Conservation (phyloP, 805 yeast genomes). For the Suhomyces vadensis region DNA sequence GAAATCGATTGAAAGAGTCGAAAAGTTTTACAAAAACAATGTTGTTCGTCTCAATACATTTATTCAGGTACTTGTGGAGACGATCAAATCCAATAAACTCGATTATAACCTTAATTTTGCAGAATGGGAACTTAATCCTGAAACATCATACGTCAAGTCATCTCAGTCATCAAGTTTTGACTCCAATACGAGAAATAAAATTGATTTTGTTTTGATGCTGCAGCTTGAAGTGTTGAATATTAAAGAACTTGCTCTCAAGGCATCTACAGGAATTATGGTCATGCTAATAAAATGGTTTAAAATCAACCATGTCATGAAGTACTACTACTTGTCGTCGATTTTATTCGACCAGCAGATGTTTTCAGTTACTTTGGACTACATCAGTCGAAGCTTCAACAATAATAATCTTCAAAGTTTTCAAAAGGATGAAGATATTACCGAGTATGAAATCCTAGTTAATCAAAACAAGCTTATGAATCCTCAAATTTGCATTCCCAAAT, state of each 20-base stretch:
- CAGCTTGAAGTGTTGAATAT: conserved; percentile 56
- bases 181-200: conserved; percentile 18
- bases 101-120: conserved; percentile 37
- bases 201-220: conserved; percentile 31
- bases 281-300: conserved; percentile 76
- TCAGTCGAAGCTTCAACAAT: conserved; percentile 38
- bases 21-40: conserved; percentile 53
- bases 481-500: conserved; percentile 28
- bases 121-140: conserved; percentile 37
- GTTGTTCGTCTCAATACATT: conserved; percentile 63
- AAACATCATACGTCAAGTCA: conserved; percentile 25
- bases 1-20: conserved; percentile 54
- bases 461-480: conserved; percentile 46
- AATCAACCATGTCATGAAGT: conserved; percentile 72
- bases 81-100: conserved; percentile 53
- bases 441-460: conserved; percentile 35
- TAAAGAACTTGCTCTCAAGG: conserved; percentile 64
- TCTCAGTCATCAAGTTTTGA: conserved; percentile 9
- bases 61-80: conserved; percentile 61
- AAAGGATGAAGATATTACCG: conserved; percentile 17
- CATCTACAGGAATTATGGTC: conserved; percentile 53
- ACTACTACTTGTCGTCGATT: conserved; percentile 68
- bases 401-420: conserved; percentile 28
- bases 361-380: conserved; percentile 30
- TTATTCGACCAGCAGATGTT: conserved; percentile 72